Evolutionary conservation across 306 rosid species (phyloP).

Genomic region (Biancaea sappan): DNA sequence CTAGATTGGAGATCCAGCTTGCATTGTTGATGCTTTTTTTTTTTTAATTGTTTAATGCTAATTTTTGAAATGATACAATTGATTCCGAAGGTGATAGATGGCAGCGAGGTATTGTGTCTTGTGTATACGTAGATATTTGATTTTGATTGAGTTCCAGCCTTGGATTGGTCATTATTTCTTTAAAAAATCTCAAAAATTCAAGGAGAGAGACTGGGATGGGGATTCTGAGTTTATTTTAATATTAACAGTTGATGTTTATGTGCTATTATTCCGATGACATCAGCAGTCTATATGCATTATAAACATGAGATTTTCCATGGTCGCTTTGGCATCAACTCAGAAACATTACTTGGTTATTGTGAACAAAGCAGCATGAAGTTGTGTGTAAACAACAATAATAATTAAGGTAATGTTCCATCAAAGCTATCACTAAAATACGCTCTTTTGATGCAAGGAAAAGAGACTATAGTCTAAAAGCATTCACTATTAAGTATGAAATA

Average conservation of each 20-base stretch:
- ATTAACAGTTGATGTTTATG: neutral
- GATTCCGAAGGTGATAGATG: conserved; percentile 1
- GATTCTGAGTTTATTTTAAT: neutral
- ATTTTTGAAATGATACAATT: neutral
- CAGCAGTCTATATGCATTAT: too few relatives aligned
- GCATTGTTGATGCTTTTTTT: neutral
- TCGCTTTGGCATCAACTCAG: too few relatives aligned
- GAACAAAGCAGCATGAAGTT: too few relatives aligned
- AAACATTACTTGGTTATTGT: too few relatives aligned
- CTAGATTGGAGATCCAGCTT: conserved; percentile 60
- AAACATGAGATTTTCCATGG: too few relatives aligned
- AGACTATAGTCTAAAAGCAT: too few relatives aligned
- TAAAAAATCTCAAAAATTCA: neutral
- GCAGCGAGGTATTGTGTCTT: neutral
- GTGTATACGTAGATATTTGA: neutral
- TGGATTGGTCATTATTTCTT: neutral
- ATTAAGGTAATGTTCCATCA: too few relatives aligned
- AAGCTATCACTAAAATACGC: too few relatives aligned
- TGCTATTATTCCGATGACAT: neutral
- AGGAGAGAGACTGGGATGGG: neutral
- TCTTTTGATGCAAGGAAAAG: too few relatives aligned
- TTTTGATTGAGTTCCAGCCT: neutral
- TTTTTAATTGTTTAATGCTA: neutral
- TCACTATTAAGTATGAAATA: too few relatives aligned
- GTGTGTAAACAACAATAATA: too few relatives aligned